Evolutionary conservation across 1,139 yeast species (phyloP).

Genomic region (Candida sp.): DNA sequence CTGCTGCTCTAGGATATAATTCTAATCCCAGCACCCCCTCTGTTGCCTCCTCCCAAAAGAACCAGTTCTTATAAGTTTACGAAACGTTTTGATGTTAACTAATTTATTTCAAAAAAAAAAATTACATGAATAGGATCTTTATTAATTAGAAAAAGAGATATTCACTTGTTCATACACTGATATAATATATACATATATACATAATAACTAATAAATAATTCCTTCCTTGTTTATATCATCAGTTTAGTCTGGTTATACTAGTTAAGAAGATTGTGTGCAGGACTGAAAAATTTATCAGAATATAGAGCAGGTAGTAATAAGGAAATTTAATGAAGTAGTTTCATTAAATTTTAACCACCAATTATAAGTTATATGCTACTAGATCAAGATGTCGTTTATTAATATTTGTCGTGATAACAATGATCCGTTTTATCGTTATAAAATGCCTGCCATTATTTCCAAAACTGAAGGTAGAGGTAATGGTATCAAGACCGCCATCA

Average conservation of each 20-base stretch:
- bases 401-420: constrained; percentile 96
- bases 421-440: constrained; percentile 98
- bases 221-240: background rate
- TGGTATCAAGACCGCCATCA: constrained; percentile 96
- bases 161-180: background rate
- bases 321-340: background rate
- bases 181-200: background rate
- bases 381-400: constrained; percentile 69
- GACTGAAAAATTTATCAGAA: background rate
- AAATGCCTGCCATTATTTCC: constrained; percentile 97
- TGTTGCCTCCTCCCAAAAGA: constrained; percentile 13
- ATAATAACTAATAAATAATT: background rate
- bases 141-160: background rate
- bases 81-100: background rate
- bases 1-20: constrained; percentile 48
- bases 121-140: background rate
- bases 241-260: too few relatives aligned
- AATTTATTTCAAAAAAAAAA: background rate
- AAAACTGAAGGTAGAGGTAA: constrained; percentile 99
- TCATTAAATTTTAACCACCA: background rate
- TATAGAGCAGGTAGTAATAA: too few relatives aligned
- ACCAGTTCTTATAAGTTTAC: constrained; percentile 1
- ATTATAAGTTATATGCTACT: constrained; percentile 2
- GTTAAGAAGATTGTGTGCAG: background rate
- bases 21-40: constrained; percentile 45